phyloP scores from a whole-genome alignment of 2,329 filamentous ascomycete species.

The Colletotrichum orbiculare region DNA sequence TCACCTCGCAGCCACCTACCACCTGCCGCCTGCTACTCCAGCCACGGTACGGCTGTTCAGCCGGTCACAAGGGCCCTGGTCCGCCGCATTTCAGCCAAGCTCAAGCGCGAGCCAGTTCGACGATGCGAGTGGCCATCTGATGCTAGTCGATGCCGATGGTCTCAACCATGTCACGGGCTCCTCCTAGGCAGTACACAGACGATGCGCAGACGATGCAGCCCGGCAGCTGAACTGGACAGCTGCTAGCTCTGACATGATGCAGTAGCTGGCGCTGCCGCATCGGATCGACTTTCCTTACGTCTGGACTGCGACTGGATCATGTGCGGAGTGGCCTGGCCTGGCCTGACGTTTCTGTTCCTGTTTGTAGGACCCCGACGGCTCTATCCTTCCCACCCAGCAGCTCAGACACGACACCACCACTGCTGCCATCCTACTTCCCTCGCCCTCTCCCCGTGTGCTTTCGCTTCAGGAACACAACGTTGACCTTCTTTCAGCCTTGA shows the following conservation, averaged over 20 bases:
- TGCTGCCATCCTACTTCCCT: slow-evolving; percentile 6
- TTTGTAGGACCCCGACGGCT: not conserved
- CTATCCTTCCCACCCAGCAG: not conserved
- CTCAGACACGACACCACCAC: slow-evolving; percentile 26
- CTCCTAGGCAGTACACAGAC: slow-evolving; percentile 23
- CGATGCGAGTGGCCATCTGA: slow-evolving; percentile 20
- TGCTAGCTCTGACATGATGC: slow-evolving; percentile 32
- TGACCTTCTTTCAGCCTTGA: slow-evolving; percentile 18
- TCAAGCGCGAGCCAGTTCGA: slow-evolving; percentile 1
- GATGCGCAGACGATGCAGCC: slow-evolving; percentile 9
- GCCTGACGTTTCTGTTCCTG: slow-evolving; percentile 19
- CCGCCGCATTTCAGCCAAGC: slow-evolving; percentile 23
- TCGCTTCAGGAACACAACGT: slow-evolving; percentile 12
- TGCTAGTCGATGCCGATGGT: not conserved
- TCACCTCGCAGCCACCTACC: not conserved
- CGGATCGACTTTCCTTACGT: slow-evolving; percentile 7
- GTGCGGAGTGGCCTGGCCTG: slow-evolving; percentile 35
- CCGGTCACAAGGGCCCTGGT: slow-evolving; percentile 21
- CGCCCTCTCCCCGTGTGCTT: slow-evolving; percentile 3
- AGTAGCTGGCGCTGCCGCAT: not conserved
- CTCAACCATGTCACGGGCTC: slow-evolving; percentile 34
- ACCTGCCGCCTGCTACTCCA: no score
- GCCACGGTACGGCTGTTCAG: not conserved
- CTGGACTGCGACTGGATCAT: slow-evolving; percentile 42
- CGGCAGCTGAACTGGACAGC: not conserved